Percentiles rank a stretch among this genome's conserved stretches.
These are phyloP conservation scores for Iris pallida DNA, from an alignment of 116 monocot genomes.

Conservation along the genomic window DNA sequence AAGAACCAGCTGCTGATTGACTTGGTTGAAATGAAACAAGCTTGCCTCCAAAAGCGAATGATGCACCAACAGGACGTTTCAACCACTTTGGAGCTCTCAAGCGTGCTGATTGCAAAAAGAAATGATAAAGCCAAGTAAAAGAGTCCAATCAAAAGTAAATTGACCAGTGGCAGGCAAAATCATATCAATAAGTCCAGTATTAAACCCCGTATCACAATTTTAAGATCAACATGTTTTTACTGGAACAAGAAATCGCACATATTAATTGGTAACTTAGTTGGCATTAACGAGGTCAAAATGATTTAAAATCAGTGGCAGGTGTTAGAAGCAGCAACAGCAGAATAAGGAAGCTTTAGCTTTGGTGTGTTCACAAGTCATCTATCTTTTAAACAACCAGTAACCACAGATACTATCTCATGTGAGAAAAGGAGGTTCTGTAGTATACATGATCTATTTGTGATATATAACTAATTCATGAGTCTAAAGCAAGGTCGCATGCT, in stretches of 20 bases:
- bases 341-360: too few relatives aligned
- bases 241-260: neutral
- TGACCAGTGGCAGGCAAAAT: neutral
- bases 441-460: too few relatives aligned
- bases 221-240: neutral
- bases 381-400: too few relatives aligned
- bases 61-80: slow-evolving; percentile 76
- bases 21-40: slow-evolving; percentile 67
- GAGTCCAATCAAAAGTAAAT: neutral
- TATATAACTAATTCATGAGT: too few relatives aligned
- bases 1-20: slow-evolving; percentile 25
- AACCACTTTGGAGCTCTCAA: slow-evolving; percentile 97
- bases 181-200: too few relatives aligned
- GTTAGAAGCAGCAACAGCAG: too few relatives aligned
- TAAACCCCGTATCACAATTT: neutral
- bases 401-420: too few relatives aligned
- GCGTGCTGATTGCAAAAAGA: slow-evolving; percentile 29
- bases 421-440: too few relatives aligned
- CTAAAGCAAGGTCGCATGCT: too few relatives aligned
- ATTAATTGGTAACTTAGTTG: neutral
- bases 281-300: neutral
- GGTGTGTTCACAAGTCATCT: too few relatives aligned
- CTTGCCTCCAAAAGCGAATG: slow-evolving; percentile 99
- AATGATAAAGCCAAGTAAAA: neutral
- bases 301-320: neutral